phyloP scores from a whole-genome alignment of 176 grass and related monocot genomes.

The Raddia distichophylla region DNA sequence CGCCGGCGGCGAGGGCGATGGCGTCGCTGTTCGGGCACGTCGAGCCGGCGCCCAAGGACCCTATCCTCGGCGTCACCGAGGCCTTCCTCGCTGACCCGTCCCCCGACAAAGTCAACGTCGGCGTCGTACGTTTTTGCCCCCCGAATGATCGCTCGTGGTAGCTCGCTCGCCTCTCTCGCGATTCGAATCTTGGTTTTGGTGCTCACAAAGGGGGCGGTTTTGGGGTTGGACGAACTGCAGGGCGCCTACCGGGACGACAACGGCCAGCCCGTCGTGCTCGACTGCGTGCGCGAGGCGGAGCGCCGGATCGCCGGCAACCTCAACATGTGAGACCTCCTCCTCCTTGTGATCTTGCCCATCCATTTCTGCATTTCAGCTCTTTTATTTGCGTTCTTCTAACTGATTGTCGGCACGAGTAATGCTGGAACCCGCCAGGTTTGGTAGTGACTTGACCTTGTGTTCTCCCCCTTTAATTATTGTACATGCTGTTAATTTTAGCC shows the following conservation, averaged over 20 bases:
- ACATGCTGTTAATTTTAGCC: not conserved
- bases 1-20: conserved; percentile 58
- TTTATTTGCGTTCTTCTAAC: not conserved
- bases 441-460: no score
- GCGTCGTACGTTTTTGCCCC: conserved; percentile 57
- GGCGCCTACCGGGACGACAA: conserved; percentile 94
- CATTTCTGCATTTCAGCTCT: not conserved
- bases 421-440: conserved; percentile 21
- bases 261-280: conserved; percentile 83
- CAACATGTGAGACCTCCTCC: conserved; percentile 70
- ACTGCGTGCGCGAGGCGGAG: conserved; percentile 91
- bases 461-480: not conserved
- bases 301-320: conserved; percentile 75
- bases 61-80: conserved; percentile 97
- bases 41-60: conserved; percentile 91
- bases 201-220: not conserved
- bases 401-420: not conserved
- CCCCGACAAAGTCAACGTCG: conserved; percentile 84
- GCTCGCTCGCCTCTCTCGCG: not conserved
- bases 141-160: not conserved
- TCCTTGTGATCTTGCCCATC: not conserved
- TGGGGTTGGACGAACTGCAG: conserved; percentile 22
- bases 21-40: conserved; percentile 79
- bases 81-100: conserved; percentile 90
- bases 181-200: conserved; percentile 29